A percentile compares a stretch with the other conserved stretches of the same genome.
phyloP scores from a whole-genome alignment of 371 early-diverging fungal genomes.

The Vairimorpha apis region DNA sequence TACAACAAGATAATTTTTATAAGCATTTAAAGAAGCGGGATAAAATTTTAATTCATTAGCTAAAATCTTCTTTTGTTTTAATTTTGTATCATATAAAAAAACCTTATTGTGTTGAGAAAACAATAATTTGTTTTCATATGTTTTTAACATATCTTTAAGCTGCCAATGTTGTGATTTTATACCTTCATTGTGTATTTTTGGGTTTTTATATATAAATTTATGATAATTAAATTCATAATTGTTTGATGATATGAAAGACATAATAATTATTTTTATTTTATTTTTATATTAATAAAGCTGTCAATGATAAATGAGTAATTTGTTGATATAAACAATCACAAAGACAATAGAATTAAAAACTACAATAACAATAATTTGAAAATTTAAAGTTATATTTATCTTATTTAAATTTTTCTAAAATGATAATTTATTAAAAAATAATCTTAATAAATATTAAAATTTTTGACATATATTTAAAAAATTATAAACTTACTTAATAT shows the following conservation, averaged over 20 bases:
- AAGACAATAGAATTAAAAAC: too few species aligned
- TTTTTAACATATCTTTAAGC: conserved; percentile 70
- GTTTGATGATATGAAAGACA: conserved; percentile 12
- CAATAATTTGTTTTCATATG: conserved; percentile 40
- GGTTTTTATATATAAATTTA: conserved; percentile 25
- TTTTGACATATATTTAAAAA: too few species aligned
- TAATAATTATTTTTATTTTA: neutral
- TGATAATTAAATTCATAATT: conserved; percentile 9
- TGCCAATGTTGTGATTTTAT: conserved; percentile 69
- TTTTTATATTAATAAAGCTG: neutral
- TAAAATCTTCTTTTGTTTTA: conserved; percentile 67
- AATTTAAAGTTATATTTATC: too few species aligned
- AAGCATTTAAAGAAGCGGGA: conserved; percentile 71
- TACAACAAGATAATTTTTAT: conserved; percentile 71
- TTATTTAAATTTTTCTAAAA: too few species aligned
- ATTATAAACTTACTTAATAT: too few species aligned
- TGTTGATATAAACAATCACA: too few species aligned
- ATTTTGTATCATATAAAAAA: conserved; percentile 65
- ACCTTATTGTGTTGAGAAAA: conserved; percentile 66
- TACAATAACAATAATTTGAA: too few species aligned
- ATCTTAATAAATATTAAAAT: too few species aligned
- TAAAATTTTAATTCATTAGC: conserved; percentile 69
- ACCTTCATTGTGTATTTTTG: conserved; percentile 46
- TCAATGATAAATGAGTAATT: neutral
- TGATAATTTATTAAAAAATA: too few species aligned